Evolutionary conservation across 169 alveolate species (phyloP), one percentile per base, ranked within the genome.

Genomic region (Cryptosporidium viatorum): DNA sequence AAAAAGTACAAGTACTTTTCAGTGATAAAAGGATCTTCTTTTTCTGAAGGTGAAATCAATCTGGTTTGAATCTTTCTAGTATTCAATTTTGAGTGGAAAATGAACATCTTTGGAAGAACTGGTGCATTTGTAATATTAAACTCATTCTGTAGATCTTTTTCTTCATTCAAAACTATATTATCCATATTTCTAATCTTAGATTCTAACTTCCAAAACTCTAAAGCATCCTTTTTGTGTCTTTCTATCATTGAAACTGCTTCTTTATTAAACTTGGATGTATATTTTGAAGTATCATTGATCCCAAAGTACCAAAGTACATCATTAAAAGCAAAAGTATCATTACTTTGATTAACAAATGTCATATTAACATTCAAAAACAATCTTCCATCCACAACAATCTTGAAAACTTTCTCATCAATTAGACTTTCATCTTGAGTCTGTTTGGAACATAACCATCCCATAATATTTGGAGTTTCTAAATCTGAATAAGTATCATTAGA

Each of bases 371-470:
- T 55, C n/a, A 80, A 0, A 62, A 80, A 80, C 1, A 80, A 65
- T 48, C 89, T 59, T 23, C 89, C 89, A 21, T 80, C 89, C 35
- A 80, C 89, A n/a, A 80, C 29, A 16, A 80, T 41, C 70, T 65
- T 80, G 59, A 70, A 70, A 18, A 35, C 35, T 4, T 21, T 51
- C 33, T 29, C 41, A 6, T 33, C 29, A 18, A 1, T 31, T 18
- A 26, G 23, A 29, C 33, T 62, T 26, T 12, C 43, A 4, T 41
- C 41, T 35, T 29, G 35, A 5, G n/a, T 9, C 37, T 55, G 71
- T 29, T 59, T 59, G 10, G 70, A 55, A 62, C 89, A 80, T 6
- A 80, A 16, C 89, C 89, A 80, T 9, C 89, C 89, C 48, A 16
- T 73, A 3, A 51, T 31, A 0, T 7, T 39, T 9, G 2, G 50